Base-by-base conservation (phyloP, 139 green algal species). In the Gonium pectorale region DNA sequence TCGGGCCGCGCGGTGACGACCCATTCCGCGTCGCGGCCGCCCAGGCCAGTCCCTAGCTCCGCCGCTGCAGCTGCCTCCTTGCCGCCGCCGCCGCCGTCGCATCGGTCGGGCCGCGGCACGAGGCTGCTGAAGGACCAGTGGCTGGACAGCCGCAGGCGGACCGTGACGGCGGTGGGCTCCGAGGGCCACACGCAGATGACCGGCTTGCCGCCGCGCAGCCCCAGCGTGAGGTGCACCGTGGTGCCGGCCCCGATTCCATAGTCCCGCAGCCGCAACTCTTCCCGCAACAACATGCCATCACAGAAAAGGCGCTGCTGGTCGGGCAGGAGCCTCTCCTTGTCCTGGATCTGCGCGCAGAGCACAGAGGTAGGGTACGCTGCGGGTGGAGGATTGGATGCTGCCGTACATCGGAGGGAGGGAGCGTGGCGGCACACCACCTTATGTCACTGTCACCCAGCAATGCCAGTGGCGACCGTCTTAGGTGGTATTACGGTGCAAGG, bases 181-280 rank as follows among this genome's bases (percentile, higher is more conserved):
- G 46, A n/a, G 46, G 70, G 13, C 70, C 70, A 79, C 6, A 64
- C 0, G 70, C 70, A 79, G 46, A 64, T 79, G 31, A 63, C 70
- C 11, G 70, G 70, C 72, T 68, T 98, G 83, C 96, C 96, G 35
- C 95, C 95, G 33, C 94, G 90, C 80, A 99, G 93, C 44, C 95
- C 90, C 85, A 99, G 93, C 81, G 99, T 96, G 80, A 99, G 86
- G 86, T 98, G 96, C 31, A 99, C 92, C 4, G 96, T 98, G 31
- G 93, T 97, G 90, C 98, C 43, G 0, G 11, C 5, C 4, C 29
- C 2, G 26, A 81, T 81, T 52, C 13, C 13, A 26, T 51, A 66
- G 21, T 21, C 0, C 31, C 22, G 15, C 49, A 66, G 31, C 8
- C 19, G 24, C 9, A 33, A 22, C 5, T 29, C 0, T 11, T 68